Evolutionary conservation across 306 rosid species (phyloP).

Genomic region (Sechiopsis laciniata): DNA sequence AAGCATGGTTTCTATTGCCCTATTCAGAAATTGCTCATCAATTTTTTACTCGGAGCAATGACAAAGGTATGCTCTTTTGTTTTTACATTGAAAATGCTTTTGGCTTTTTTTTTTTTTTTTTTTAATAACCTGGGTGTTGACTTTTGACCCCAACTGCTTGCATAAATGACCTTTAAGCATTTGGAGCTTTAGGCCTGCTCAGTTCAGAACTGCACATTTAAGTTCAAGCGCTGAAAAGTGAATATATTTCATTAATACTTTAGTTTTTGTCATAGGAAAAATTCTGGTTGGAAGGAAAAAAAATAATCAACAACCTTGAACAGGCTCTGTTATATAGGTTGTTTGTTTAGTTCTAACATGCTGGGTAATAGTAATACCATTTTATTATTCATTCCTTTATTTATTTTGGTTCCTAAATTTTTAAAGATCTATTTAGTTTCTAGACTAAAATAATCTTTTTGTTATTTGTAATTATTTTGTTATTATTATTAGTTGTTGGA

Average conservation of each 20-base stretch:
- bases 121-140: background rate
- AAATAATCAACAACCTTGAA: background rate
- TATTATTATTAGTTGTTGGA: background rate
- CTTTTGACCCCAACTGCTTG: background rate
- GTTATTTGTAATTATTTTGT: background rate
- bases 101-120: background rate
- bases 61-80: too few relatives aligned
- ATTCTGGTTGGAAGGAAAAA: background rate
- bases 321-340: background rate
- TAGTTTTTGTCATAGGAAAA: background rate
- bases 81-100: too few relatives aligned
- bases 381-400: background rate
- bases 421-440: too few relatives aligned
- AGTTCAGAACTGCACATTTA: background rate
- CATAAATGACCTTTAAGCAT: background rate
- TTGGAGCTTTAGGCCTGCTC: background rate
- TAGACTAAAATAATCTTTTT: background rate
- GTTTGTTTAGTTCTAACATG: background rate
- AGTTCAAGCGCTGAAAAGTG: slow-evolving; percentile 4
- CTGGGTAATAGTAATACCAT: background rate
- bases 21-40: background rate
- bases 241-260: background rate
- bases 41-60: background rate
- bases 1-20: background rate
- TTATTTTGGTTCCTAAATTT: background rate